These are phyloP conservation scores for Dactylonectria estremocensis DNA, from an alignment of 2,329 filamentous ascomycete species.

Conservation along the genomic window DNA sequence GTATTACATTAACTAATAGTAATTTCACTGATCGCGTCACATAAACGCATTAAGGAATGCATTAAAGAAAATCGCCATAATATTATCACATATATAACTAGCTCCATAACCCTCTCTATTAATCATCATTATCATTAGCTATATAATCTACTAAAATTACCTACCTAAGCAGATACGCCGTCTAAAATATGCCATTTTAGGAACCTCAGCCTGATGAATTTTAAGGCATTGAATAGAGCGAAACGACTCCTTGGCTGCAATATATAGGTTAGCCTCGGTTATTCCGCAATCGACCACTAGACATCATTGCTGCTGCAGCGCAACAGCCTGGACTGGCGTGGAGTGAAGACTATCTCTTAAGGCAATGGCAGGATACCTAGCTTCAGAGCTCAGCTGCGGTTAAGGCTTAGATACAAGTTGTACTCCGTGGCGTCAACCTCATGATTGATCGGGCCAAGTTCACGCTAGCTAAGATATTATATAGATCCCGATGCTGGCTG, in stretches of 20 bases:
- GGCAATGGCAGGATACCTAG: background rate
- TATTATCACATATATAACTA: too few relatives aligned
- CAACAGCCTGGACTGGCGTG: slow-evolving; percentile 10
- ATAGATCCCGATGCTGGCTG: background rate
- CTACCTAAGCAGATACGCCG: too few relatives aligned
- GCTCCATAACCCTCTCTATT: too few relatives aligned
- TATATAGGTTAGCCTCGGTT: slow-evolving; percentile 8
- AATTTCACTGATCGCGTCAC: too few relatives aligned
- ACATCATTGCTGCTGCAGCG: slow-evolving; percentile 12
- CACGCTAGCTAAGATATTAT: background rate
- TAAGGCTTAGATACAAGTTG: background rate
- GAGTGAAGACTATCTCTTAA: slow-evolving; percentile 3
- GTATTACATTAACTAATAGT: too few relatives aligned
- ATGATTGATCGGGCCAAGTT: background rate
- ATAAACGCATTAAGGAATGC: too few relatives aligned
- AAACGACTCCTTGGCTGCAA: slow-evolving; percentile 22
- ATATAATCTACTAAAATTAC: background rate
- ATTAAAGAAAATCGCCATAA: too few relatives aligned
- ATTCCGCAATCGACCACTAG: slow-evolving; percentile 17
- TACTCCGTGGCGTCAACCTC: background rate
- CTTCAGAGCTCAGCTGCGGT: background rate
- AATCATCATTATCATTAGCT: too few relatives aligned
- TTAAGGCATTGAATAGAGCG: slow-evolving; percentile 9
- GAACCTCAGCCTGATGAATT: background rate
- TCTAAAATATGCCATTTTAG: background rate